Evolutionary conservation across 805 yeast species (phyloP), one percentile per base, ranked within the genome.

Genomic region (Cyberlindnera xylosilytica): DNA sequence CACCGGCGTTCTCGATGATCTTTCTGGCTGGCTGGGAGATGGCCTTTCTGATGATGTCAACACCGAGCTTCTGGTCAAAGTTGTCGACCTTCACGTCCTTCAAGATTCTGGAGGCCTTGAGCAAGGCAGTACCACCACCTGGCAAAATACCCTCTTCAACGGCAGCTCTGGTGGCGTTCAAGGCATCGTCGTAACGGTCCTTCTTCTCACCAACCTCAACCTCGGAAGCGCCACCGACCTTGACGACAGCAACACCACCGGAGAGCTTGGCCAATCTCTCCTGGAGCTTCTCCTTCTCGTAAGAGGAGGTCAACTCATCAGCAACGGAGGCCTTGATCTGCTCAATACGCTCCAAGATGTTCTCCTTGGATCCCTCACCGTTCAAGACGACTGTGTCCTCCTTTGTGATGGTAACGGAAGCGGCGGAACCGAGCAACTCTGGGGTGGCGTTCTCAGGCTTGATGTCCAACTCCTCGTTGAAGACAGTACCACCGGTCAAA

Each of bases 121-220:
- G 78, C 66, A 91, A 78, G 49, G 99, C 98, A 55, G 98, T 91
- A 74, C 99, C 99, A 68, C 99, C 99, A 75, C 99, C 99, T 66
- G 99, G 99, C 57, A 91, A 78, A 64, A 93, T 93, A 74, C 99
- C 99, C 71, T 93, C 98, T 72, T 93, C 95, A 52, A 91, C 98
- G 52, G 99, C 99, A 50, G 99, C 98, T 73, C 98, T 88, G 44
- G 98, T 93, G 46, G 99, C 98, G 68, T 93, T 91, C 66, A 91
- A 78, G 32, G 99, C 99, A 74, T 91, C 99, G 60, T 93, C 98
- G 64, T 89, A 93, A 73, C 99, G 87, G 69, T 91, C 99, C 78
- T 93, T 93, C 96, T 93, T 93, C 78, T 91, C 99, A 63, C 97
- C 95, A 57, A 91, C 99, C 74, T 91, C 99, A 57, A 91, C 89